A percentile compares a stretch with the other conserved stretches of the same genome.
Conservation (phyloP, 768 basidiomycete genomes). For the Agaricus subrufescens region DNA sequence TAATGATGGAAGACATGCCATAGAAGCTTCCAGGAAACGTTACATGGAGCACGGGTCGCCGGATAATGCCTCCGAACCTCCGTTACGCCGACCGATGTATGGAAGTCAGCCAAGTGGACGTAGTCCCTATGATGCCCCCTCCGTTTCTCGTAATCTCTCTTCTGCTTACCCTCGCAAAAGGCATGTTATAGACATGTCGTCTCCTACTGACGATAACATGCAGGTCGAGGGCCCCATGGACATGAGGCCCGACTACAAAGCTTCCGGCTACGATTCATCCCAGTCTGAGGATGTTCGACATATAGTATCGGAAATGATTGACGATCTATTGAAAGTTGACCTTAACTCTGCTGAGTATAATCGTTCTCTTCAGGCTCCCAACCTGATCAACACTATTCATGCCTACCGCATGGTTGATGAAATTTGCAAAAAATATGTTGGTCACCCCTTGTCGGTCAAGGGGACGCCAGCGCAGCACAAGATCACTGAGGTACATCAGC, state of each 20-base stretch:
- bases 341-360: constrained; percentile 3
- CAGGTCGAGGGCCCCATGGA: constrained; percentile 7
- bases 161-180: constrained; percentile 9
- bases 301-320: constrained; percentile 31
- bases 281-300: constrained; percentile 29
- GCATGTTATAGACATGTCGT: constrained; percentile 1
- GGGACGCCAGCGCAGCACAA: constrained; percentile 16
- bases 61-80: neutral
- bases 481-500: constrained; percentile 43
- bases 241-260: constrained; percentile 6
- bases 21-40: constrained; percentile 5
- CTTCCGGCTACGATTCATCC: constrained; percentile 24
- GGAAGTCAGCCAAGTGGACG: neutral
- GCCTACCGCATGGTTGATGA: constrained; percentile 52
- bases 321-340: constrained; percentile 8
- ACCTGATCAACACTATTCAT: constrained; percentile 35
- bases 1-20: constrained; percentile 5
- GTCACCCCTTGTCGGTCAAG: constrained; percentile 35
- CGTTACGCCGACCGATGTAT: constrained; percentile 1
- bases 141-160: constrained; percentile 4
- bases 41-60: neutral
- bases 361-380: constrained; percentile 33
- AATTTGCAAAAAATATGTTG: constrained; percentile 41
- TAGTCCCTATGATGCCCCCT: neutral
- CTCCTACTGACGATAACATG: constrained; percentile 9